Evolutionary conservation across 2,329 filamentous ascomycete genomes (phyloP).

Genomic region (Hypomyces rosellus): DNA sequence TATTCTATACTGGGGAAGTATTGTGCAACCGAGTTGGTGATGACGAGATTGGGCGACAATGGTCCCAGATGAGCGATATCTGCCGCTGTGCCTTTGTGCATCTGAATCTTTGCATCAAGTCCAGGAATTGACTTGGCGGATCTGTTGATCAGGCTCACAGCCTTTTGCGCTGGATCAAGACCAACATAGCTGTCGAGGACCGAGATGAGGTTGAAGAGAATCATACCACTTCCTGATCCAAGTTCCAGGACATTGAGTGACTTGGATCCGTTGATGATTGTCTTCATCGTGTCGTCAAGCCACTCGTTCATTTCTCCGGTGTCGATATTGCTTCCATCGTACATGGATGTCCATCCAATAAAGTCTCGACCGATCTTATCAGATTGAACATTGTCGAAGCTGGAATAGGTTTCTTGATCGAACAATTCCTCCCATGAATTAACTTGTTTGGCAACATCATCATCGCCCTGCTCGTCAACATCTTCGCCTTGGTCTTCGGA

Average conservation of each 20-base stretch:
- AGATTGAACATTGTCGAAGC: neutral
- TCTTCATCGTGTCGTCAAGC: slow-evolving; percentile 23
- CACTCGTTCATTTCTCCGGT: slow-evolving; percentile 25
- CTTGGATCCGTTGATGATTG: slow-evolving; percentile 11
- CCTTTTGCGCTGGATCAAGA: slow-evolving; percentile 20
- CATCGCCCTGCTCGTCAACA: too few relatives aligned
- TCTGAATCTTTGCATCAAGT: slow-evolving; percentile 6
- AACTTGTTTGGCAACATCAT: neutral
- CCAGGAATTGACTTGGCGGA: slow-evolving; percentile 10
- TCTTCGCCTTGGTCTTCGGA: neutral
- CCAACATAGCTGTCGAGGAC: slow-evolving; percentile 21
- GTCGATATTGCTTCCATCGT: slow-evolving; percentile 21
- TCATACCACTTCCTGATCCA: slow-evolving; percentile 25
- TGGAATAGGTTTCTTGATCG: neutral
- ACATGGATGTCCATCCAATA: slow-evolving; percentile 26
- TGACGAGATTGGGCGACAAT: slow-evolving; percentile 12
- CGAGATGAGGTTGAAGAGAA: slow-evolving; percentile 22
- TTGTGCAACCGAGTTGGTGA: slow-evolving; percentile 23
- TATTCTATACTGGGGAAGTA: slow-evolving; percentile 23
- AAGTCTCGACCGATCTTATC: slow-evolving; percentile 17
- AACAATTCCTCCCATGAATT: neutral
- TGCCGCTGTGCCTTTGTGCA: slow-evolving; percentile 18
- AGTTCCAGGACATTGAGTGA: slow-evolving; percentile 21
- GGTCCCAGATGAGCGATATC: slow-evolving; percentile 8
- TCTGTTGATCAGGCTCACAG: slow-evolving; percentile 15